These are phyloP conservation scores for Aureobasidium sp. DNA, from an alignment of 2,329 filamentous ascomycete genomes.

Conservation along the genomic window DNA sequence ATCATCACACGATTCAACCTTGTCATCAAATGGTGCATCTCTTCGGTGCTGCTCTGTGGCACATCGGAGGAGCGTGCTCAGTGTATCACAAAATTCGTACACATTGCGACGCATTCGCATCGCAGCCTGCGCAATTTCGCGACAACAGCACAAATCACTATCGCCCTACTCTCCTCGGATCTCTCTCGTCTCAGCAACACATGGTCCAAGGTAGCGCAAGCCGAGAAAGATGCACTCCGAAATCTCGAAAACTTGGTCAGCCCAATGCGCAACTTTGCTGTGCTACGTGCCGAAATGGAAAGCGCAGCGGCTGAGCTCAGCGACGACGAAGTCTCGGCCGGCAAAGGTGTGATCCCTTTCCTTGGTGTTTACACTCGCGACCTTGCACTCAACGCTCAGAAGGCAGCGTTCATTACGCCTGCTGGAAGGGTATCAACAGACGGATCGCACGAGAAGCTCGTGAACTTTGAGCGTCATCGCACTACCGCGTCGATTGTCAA, in stretches of 20 bases:
- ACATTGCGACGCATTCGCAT: constrained; percentile 68
- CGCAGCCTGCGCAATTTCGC: constrained; percentile 67
- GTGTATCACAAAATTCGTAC: constrained; percentile 72
- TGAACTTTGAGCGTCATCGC: constrained; percentile 78
- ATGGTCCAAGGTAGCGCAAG: constrained; percentile 59
- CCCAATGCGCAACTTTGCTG: constrained; percentile 69
- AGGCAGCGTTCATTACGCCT: constrained; percentile 56
- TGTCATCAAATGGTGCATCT: constrained; percentile 79
- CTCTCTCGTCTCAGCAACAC: constrained; percentile 56
- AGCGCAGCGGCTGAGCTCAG: constrained; percentile 27
- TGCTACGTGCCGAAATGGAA: constrained; percentile 73
- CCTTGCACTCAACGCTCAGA: constrained; percentile 70
- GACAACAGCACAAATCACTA: constrained; percentile 70
- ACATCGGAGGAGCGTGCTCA: constrained; percentile 62
- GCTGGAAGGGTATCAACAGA: constrained; percentile 32
- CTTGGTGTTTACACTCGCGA: constrained; percentile 76
- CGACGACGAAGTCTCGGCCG: constrained; percentile 22
- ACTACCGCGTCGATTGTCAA: constrained; percentile 70
- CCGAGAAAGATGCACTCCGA: constrained; percentile 56
- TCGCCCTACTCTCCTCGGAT: constrained; percentile 67
- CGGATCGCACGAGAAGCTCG: constrained; percentile 48
- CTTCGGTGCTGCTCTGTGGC: constrained; percentile 67
- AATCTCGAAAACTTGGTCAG: constrained; percentile 66
- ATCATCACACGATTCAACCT: constrained; percentile 82
- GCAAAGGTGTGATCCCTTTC: constrained; percentile 72